Evolutionary conservation across 2,329 filamentous ascomycete genomes (phyloP).

Genomic region (Orbilia brochopaga): DNA sequence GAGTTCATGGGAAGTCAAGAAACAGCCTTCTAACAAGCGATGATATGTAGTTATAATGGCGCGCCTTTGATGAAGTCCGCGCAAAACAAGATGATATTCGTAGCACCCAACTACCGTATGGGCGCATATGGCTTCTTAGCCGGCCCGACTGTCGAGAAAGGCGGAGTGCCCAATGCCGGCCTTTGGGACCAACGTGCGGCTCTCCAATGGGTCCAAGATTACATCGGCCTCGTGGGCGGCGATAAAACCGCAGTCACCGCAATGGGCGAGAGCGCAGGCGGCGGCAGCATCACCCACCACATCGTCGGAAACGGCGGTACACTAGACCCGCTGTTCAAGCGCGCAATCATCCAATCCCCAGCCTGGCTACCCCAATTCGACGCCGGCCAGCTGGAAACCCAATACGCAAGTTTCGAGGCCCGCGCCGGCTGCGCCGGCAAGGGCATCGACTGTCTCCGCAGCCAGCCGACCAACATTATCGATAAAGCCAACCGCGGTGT

Average conservation of each 20-base stretch:
- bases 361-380: slow-evolving; percentile 54
- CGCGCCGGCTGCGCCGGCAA: slow-evolving; percentile 56
- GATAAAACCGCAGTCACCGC: slow-evolving; percentile 61
- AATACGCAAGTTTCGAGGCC: slow-evolving; percentile 51
- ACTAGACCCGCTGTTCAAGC: slow-evolving; percentile 60
- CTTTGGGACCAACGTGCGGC: slow-evolving; percentile 61
- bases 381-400: slow-evolving; percentile 35
- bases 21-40: background rate
- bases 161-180: slow-evolving; percentile 60
- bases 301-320: slow-evolving; percentile 61
- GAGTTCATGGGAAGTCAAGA: too few species aligned
- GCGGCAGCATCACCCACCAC: slow-evolving; percentile 63
- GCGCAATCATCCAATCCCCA: slow-evolving; percentile 57
- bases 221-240: slow-evolving; percentile 62
- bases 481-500: slow-evolving; percentile 55
- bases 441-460: slow-evolving; percentile 56
- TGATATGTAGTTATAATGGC: slow-evolving; percentile 53
- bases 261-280: slow-evolving; percentile 64
- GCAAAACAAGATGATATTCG: slow-evolving; percentile 60
- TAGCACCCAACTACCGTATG: slow-evolving; percentile 62
- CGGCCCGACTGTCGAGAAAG: slow-evolving; percentile 60
- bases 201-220: slow-evolving; percentile 62
- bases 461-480: slow-evolving; percentile 52
- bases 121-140: slow-evolving; percentile 62
- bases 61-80: slow-evolving; percentile 54